phyloP scores from a whole-genome alignment of 2,329 filamentous ascomycete genomes.

The Penicillium digitatum region DNA sequence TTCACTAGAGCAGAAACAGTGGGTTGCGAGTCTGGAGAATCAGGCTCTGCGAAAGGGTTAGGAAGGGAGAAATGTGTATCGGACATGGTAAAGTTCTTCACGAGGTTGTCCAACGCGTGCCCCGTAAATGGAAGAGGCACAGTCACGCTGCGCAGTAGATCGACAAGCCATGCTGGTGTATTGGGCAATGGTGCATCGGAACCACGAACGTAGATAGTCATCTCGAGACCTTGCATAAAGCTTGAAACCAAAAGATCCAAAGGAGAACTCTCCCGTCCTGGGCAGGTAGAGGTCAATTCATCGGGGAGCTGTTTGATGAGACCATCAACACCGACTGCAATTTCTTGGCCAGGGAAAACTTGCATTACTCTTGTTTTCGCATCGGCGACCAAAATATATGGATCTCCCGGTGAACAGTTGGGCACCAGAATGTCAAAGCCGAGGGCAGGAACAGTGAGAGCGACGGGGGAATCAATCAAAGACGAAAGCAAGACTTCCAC shows the following conservation, averaged over 20 bases:
- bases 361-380: constrained; percentile 65
- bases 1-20: constrained; percentile 78
- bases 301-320: constrained; percentile 70
- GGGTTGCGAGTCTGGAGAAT: constrained; percentile 67
- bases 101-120: constrained; percentile 72
- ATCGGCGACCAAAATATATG: constrained; percentile 73
- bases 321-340: constrained; percentile 67
- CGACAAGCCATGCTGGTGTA: constrained; percentile 76
- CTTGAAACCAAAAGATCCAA: constrained; percentile 75
- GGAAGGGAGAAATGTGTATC: constrained; percentile 85
- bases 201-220: constrained; percentile 78
- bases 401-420: constrained; percentile 68
- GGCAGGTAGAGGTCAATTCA: constrained; percentile 68
- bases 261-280: constrained; percentile 72
- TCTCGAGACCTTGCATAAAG: constrained; percentile 76
- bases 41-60: constrained; percentile 71
- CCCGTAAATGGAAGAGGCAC: constrained; percentile 82
- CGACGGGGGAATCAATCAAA: constrained; percentile 73
- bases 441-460: constrained; percentile 71
- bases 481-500: constrained; percentile 72
- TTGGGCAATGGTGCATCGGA: constrained; percentile 61
- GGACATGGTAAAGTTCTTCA: constrained; percentile 81
- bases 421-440: constrained; percentile 81
- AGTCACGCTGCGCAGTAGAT: constrained; percentile 75
- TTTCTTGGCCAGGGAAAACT: constrained; percentile 63